Percentiles rank a stretch among this genome's conserved stretches.
These are phyloP conservation scores for Phytophthora uliginosa DNA, from an alignment of 352 stramenopile species.

Conservation along the genomic window DNA sequence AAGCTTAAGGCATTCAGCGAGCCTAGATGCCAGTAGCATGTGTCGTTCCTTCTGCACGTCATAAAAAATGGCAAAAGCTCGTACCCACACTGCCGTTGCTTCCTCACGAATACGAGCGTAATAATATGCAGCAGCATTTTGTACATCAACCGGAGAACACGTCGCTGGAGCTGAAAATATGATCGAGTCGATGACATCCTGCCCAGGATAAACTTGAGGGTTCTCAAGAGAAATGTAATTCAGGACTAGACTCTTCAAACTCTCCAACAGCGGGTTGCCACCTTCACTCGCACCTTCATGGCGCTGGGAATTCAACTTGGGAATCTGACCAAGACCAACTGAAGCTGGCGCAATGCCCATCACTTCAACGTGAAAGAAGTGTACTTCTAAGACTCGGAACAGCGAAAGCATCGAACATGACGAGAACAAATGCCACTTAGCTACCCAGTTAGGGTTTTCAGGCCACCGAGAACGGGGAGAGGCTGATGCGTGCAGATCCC, in stretches of 20 bases:
- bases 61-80: slow-evolving; percentile 85
- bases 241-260: slow-evolving; percentile 74
- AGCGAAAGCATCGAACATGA: slow-evolving; percentile 71
- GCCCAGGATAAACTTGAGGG: slow-evolving; percentile 14
- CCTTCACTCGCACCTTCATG: slow-evolving; percentile 30
- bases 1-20: slow-evolving; percentile 68
- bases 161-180: slow-evolving; percentile 44
- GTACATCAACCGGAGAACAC: slow-evolving; percentile 51
- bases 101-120: slow-evolving; percentile 66
- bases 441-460: slow-evolving; percentile 27
- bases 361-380: slow-evolving; percentile 91
- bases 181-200: slow-evolving; percentile 54
- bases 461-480: slow-evolving; percentile 24
- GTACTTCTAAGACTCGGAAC: slow-evolving; percentile 78
- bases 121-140: slow-evolving; percentile 62
- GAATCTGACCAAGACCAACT: slow-evolving; percentile 83
- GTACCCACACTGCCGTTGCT: slow-evolving; percentile 75
- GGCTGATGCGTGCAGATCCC: slow-evolving; percentile 49
- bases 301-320: slow-evolving; percentile 22
- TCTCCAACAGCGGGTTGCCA: slow-evolving; percentile 75
- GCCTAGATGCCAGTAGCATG: slow-evolving; percentile 58
- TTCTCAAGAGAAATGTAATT: slow-evolving; percentile 53
- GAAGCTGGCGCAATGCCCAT: slow-evolving; percentile 81
- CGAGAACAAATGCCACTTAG: slow-evolving; percentile 76
- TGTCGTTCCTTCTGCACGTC: slow-evolving; percentile 66